These are phyloP conservation scores for Hemerocallis citrina DNA, from an alignment of 106 monocot genomes.

Conservation along the genomic window DNA sequence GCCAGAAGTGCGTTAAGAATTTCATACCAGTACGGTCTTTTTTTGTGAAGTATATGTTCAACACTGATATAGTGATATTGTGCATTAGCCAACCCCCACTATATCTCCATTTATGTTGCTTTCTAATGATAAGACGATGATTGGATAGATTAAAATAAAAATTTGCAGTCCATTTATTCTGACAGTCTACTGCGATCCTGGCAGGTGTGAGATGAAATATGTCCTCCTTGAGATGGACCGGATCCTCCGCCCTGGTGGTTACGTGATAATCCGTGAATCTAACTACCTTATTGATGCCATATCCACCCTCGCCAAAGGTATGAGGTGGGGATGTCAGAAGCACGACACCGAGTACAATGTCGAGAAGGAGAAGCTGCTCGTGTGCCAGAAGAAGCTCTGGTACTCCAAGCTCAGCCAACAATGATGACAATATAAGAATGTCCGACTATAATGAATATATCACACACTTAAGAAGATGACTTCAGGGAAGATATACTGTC, in stretches of 20 bases:
- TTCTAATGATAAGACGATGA: too few relatives aligned
- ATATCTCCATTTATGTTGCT: too few relatives aligned
- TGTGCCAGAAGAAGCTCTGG: conserved; percentile 49
- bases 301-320: conserved; percentile 20
- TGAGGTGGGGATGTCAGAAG: conserved; percentile 28
- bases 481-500: too few relatives aligned
- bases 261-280: conserved; percentile 30
- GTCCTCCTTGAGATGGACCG: conserved; percentile 44
- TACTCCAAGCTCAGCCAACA: conserved; percentile 23
- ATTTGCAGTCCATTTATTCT: too few relatives aligned
- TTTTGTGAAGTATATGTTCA: too few relatives aligned
- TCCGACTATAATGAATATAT: neutral
- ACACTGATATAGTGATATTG: too few relatives aligned
- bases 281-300: conserved; percentile 28
- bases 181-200: neutral
- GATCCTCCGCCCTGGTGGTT: conserved; percentile 32
- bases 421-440: conserved; percentile 9
- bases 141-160: too few relatives aligned
- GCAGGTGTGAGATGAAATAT: conserved; percentile 38
- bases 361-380: conserved; percentile 38
- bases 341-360: conserved; percentile 27
- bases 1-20: too few relatives aligned
- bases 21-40: too few relatives aligned
- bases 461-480: neutral
- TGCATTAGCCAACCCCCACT: too few relatives aligned